These are phyloP conservation scores for Candida ulmi DNA, from an alignment of 805 yeast species.

Conservation along the genomic window DNA sequence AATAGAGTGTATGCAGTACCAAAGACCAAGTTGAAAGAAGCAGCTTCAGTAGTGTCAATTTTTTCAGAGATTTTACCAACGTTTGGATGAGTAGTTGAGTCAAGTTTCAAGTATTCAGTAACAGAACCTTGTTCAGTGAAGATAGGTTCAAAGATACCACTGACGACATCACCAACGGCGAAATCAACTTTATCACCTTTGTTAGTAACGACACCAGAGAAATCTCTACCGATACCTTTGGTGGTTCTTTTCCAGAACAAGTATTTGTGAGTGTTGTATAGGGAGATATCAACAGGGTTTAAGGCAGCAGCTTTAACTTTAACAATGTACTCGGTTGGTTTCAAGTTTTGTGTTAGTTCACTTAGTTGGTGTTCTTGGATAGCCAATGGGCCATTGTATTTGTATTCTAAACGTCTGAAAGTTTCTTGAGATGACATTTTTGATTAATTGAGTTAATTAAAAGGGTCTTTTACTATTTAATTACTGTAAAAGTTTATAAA, in stretches of 20 bases:
- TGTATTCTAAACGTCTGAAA: conserved; percentile 13
- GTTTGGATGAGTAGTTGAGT: conserved; percentile 28
- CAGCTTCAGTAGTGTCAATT: conserved; percentile 44
- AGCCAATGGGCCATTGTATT: conserved; percentile 8
- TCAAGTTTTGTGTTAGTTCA: conserved; percentile 27
- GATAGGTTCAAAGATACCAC: conserved; percentile 30
- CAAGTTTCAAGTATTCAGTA: conserved; percentile 40
- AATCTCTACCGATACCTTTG: conserved; percentile 45
- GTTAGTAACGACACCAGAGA: conserved; percentile 49
- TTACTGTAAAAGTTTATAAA: no score
- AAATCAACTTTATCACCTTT: conserved; percentile 36
- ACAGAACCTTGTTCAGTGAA: conserved; percentile 34
- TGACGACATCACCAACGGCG: conserved; percentile 51
- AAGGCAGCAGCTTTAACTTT: conserved; percentile 43
- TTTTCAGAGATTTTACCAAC: conserved; percentile 36
- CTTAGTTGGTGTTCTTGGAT: conserved; percentile 4
- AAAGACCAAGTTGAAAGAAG: conserved; percentile 58
- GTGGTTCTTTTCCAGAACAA: conserved; percentile 21
- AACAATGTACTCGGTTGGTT: conserved; percentile 37
- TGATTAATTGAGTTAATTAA: no score
- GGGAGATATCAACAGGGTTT: conserved; percentile 56
- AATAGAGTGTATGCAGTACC: conserved; percentile 52
- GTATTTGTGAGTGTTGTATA: conserved; percentile 23
- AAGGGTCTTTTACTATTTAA: no score
- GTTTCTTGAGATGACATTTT: background rate